Conservation (phyloP, 352 stramenopile genomes). For the Thraustochytrium sp. region DNA sequence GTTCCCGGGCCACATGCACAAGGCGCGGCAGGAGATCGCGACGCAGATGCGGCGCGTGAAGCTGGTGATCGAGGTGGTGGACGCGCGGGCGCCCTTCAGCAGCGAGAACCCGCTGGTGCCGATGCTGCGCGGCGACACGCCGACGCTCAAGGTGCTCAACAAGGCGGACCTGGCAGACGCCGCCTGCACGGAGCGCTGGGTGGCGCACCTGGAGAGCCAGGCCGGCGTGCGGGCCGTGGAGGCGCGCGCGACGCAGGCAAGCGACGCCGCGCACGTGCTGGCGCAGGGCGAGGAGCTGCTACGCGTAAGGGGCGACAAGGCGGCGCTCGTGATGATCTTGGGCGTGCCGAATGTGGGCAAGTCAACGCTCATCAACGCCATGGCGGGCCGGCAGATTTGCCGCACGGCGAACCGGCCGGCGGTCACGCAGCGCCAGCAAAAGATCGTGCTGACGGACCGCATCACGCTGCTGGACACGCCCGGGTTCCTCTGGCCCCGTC, state of each 20-base stretch:
- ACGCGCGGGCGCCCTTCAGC: conserved; percentile 28
- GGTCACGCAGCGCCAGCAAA: conserved; percentile 18
- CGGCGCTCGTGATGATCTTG: background rate
- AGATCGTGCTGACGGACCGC: background rate
- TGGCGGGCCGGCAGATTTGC: background rate
- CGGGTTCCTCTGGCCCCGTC: conserved; percentile 11
- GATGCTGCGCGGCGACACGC: background rate
- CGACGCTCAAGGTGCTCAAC: conserved; percentile 23
- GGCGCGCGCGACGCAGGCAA: background rate
- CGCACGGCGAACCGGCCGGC: background rate
- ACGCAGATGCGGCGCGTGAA: background rate
- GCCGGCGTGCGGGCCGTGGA: background rate
- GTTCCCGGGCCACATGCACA: conserved; percentile 38
- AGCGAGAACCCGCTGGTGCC: conserved; percentile 27
- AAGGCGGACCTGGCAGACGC: conserved; percentile 26
- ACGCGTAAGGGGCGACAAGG: background rate
- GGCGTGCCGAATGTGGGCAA: conserved; percentile 29
- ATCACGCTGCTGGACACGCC: conserved; percentile 26
- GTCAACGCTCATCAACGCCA: conserved; percentile 28
- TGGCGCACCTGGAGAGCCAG: background rate
- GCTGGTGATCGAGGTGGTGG: conserved; percentile 21
- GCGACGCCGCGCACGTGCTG: background rate
- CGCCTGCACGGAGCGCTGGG: background rate
- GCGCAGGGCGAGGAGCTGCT: background rate
- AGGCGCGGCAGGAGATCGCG: conserved; percentile 19